These are phyloP conservation scores for Trichophyton benhamiae DNA, from an alignment of 2,329 filamentous ascomycete genomes.

Conservation along the genomic window DNA sequence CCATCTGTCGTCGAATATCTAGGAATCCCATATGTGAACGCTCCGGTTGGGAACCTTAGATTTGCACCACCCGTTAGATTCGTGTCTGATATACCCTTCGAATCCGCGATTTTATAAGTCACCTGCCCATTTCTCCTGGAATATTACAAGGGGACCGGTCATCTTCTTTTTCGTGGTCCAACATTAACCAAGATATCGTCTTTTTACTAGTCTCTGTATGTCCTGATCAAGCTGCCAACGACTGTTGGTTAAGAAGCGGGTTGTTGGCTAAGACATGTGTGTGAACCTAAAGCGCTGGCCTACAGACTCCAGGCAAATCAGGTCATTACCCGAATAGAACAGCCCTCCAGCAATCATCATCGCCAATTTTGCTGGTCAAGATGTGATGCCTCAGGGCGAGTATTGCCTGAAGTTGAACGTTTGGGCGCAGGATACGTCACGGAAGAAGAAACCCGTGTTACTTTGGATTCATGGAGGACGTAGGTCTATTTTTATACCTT, in stretches of 20 bases:
- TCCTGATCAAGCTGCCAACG: background rate
- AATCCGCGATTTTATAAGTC: background rate
- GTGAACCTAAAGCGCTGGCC: background rate
- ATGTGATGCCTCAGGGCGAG: conserved; percentile 6
- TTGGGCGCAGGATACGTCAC: conserved; percentile 2
- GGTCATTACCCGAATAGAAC: background rate
- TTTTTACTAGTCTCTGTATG: background rate
- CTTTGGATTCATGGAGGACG: conserved; percentile 9
- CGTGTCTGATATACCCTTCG: conserved; percentile 1
- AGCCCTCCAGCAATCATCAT: conserved; percentile 3
- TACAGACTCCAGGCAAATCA: background rate
- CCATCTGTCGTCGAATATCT: conserved; percentile 13
- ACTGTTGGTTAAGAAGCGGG: background rate
- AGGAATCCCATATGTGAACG: conserved; percentile 11
- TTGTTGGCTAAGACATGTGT: background rate
- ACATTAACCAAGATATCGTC: background rate
- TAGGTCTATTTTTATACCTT: background rate
- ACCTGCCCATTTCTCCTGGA: background rate
- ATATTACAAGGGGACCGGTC: background rate
- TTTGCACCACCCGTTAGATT: conserved; percentile 8
- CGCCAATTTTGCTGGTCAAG: conserved; percentile 7
- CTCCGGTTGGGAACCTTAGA: conserved; percentile 10
- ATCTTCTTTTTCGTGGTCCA: background rate
- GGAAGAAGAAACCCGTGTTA: conserved; percentile 4
- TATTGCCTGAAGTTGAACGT: conserved; percentile 9